A percentile compares a stretch with the other conserved stretches of the same genome.
These are phyloP conservation scores for Cercospora nicotianae DNA, from an alignment of 2,329 filamentous ascomycete species.

Conservation along the genomic window DNA sequence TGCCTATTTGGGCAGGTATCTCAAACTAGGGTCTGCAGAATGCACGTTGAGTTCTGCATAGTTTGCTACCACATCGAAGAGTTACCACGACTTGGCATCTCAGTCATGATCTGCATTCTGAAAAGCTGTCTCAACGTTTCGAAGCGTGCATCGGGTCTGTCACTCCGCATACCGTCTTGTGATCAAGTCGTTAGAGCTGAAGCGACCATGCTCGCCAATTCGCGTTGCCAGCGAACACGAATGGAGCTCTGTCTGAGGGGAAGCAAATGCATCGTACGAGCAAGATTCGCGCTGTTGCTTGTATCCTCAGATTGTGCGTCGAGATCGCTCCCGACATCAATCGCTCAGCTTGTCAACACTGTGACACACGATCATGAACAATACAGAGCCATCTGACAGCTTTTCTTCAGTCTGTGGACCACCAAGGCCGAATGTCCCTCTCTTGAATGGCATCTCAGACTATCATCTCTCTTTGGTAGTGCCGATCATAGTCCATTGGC, in stretches of 20 bases:
- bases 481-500: neutral
- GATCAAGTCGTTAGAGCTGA: neutral
- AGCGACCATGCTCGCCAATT: neutral
- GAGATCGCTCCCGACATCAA: neutral
- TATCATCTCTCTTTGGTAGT: neutral
- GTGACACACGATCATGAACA: neutral
- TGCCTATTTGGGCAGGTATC: neutral
- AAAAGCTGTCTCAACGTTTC: neutral
- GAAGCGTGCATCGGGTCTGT: neutral
- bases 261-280: neutral
- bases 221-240: neutral
- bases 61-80: neutral
- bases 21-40: neutral
- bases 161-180: neutral
- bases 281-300: neutral
- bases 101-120: neutral
- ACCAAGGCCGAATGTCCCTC: neutral
- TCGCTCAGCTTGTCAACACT: neutral
- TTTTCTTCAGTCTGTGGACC: neutral
- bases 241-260: neutral
- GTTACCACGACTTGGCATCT: neutral
- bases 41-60: neutral
- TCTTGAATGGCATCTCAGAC: neutral
- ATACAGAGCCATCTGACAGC: neutral
- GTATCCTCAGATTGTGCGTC: neutral